These are phyloP conservation scores for Auricularia cornea DNA, from an alignment of 768 basidiomycete species.

Conservation along the genomic window DNA sequence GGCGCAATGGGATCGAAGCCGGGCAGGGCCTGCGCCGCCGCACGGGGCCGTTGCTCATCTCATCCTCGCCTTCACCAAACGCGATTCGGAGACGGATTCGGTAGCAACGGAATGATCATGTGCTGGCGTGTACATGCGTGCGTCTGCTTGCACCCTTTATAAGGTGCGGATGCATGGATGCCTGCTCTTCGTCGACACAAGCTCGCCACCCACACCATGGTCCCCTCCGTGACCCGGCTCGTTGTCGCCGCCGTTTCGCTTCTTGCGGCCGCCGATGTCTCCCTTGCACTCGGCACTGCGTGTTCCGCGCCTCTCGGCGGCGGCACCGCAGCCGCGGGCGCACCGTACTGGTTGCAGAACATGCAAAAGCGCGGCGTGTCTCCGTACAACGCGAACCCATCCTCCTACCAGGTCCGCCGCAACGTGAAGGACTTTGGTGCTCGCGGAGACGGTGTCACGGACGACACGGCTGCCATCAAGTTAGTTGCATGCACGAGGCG, in stretches of 20 bases:
- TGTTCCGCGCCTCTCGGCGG: background rate
- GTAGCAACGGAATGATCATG: background rate
- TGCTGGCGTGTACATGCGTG: background rate
- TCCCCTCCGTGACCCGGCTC: background rate
- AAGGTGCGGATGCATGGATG: background rate
- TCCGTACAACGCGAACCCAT: background rate
- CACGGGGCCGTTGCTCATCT: too few species aligned
- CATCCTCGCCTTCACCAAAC: too few species aligned
- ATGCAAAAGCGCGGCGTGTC: background rate
- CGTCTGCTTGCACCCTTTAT: too few species aligned
- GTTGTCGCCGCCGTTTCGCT: background rate
- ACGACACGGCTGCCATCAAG: slow-evolving; percentile 8
- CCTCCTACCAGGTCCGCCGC: slow-evolving; percentile 1
- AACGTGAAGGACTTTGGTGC: slow-evolving; percentile 9
- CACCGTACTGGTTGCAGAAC: background rate
- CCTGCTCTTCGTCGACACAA: background rate
- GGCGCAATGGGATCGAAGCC: too few species aligned
- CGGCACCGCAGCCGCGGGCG: background rate
- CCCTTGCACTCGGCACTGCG: background rate
- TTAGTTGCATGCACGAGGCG: background rate
- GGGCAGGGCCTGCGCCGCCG: too few species aligned
- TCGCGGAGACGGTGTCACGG: slow-evolving; percentile 4
- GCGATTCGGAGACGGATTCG: too few species aligned
- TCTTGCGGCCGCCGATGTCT: background rate
- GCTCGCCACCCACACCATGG: background rate